These are phyloP conservation scores for Pisolithus orientalis DNA, from an alignment of 768 basidiomycete genomes.

Conservation along the genomic window DNA sequence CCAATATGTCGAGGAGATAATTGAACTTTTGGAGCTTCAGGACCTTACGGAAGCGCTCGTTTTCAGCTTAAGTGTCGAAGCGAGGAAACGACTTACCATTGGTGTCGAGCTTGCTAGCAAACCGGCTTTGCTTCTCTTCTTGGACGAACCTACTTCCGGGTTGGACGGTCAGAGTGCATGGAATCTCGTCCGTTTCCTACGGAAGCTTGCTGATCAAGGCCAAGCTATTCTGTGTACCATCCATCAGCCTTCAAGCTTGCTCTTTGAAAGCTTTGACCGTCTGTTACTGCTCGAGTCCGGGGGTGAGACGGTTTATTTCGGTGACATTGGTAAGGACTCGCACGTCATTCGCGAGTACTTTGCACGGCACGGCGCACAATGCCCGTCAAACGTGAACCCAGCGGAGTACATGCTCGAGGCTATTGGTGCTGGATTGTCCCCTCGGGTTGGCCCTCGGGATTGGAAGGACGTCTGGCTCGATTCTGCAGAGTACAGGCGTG, in stretches of 20 bases:
- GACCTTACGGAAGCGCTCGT: constrained; percentile 81
- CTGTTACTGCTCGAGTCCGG: constrained; percentile 65
- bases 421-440: constrained; percentile 78
- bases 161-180: constrained; percentile 66
- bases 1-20: constrained; percentile 74
- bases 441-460: constrained; percentile 69
- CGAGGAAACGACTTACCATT: constrained; percentile 83
- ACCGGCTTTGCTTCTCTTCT: constrained; percentile 17
- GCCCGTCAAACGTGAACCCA: constrained; percentile 75
- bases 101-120: constrained; percentile 90
- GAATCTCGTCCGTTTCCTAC: constrained; percentile 75
- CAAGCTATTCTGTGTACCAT: constrained; percentile 90
- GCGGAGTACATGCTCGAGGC: constrained; percentile 77
- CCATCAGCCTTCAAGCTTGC: constrained; percentile 78
- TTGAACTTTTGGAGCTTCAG: constrained; percentile 79
- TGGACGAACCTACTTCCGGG: constrained; percentile 48
- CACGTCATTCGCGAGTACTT: constrained; percentile 69
- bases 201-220: constrained; percentile 78
- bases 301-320: constrained; percentile 92
- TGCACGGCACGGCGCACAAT: constrained; percentile 58
- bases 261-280: constrained; percentile 84
- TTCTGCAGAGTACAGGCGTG: constrained; percentile 49
- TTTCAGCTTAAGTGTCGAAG: constrained; percentile 58
- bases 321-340: constrained; percentile 77
- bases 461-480: constrained; percentile 85